These are phyloP conservation scores for Angomonas ambiguus DNA, from an alignment of 208 protist species.

Conservation along the genomic window DNA sequence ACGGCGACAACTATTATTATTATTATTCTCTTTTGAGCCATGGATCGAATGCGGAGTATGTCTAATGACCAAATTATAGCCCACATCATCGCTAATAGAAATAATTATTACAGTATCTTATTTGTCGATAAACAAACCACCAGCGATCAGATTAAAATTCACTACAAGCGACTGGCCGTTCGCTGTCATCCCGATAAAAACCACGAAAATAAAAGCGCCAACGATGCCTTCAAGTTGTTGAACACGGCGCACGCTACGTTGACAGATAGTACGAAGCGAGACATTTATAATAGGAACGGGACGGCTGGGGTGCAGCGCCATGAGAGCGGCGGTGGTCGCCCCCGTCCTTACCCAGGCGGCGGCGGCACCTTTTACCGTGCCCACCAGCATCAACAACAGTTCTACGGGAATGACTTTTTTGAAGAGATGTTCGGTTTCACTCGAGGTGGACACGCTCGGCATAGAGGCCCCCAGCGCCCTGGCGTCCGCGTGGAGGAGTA, in stretches of 20 bases:
- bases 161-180: conserved; percentile 88
- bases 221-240: conserved; percentile 89
- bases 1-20: too few relatives aligned
- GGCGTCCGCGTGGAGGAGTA: conserved; percentile 20
- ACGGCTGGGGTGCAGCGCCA: conserved; percentile 78
- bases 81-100: conserved; percentile 69
- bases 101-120: conserved; percentile 81
- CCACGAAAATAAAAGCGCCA: conserved; percentile 51
- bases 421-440: conserved; percentile 6
- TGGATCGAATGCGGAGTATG: conserved; percentile 52
- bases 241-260: conserved; percentile 68
- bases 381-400: conserved; percentile 13
- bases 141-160: conserved; percentile 61
- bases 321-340: conserved; percentile 65
- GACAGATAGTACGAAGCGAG: conserved; percentile 68
- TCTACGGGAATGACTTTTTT: neutral
- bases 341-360: too few relatives aligned
- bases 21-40: neutral
- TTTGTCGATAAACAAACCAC: conserved; percentile 55
- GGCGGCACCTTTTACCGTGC: too few relatives aligned
- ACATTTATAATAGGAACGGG: conserved; percentile 78
- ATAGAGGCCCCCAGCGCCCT: neutral
- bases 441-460: neutral
- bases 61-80: conserved; percentile 59
- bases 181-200: conserved; percentile 92